Base-by-base conservation (phyloP, 2,329 filamentous ascomycete species). In the Bipolaris sorokiniana region DNA sequence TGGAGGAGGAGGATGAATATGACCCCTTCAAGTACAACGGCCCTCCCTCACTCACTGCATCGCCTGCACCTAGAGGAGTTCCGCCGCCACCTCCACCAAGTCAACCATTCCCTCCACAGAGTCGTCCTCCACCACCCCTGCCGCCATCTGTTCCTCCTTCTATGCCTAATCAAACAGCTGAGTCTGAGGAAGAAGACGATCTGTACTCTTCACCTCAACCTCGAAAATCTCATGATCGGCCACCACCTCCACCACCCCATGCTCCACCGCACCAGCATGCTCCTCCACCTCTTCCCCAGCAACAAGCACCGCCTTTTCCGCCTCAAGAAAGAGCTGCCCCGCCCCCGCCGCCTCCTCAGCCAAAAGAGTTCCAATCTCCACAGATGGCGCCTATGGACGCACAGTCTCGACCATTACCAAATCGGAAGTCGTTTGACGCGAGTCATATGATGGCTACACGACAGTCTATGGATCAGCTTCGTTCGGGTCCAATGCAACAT, bases 401-500 rank as follows among this genome's bases (percentile, higher is more conserved):
- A 46, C 81, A 79, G 20, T 58, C 77, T n/a, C 76, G 79, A 51
- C 79, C 80, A 45, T 77, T 79, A 20, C 40, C 77, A 62, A 58
- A 76, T 28, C 83, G 87, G 47, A 84, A 86, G 70, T 92, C 89
- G 11, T 68, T 88, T 49, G 91, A 95, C 68, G 78, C 88, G 11
- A 79, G 83, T 34, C 83, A 89, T 58, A 77, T 77, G 15, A 73
- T 79, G 26, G 78, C 76, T 51, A 71, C 79, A 23, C 83, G 87
- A 52, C 79, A 83, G 56, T 97, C 92, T 3, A 86, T 90, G 76
- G 95, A 99, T 64, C 81, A 90, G 54, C 77, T 84, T 37, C 86
- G 94, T 45, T 88, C 91, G 1, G 11, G 51, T 7, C 84, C 88
- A 57, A 91, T 48, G 34, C 46, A 37, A 6, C 46, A 94, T 63